Conservation (phyloP, 768 basidiomycete species). For the Lenzites betulinus region DNA sequence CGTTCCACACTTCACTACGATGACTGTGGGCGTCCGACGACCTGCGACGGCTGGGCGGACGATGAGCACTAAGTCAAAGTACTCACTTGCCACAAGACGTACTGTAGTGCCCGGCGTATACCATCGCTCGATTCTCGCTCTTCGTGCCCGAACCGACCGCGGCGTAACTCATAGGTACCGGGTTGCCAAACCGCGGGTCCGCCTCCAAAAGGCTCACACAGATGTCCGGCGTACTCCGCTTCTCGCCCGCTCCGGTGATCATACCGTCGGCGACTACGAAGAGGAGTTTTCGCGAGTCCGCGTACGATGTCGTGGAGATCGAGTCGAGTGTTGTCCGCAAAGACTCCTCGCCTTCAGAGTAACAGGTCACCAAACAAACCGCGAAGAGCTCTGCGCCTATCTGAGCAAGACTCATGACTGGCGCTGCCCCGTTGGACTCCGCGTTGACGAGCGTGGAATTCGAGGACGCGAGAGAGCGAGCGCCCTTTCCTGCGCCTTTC, state of each 20-base stretch:
- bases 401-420: slow-evolving; percentile 81
- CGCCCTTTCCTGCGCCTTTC: slow-evolving; percentile 47
- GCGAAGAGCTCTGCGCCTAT: slow-evolving; percentile 96
- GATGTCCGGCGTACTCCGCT: slow-evolving; percentile 93
- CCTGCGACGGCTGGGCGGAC: slow-evolving; percentile 65
- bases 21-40: slow-evolving; percentile 89
- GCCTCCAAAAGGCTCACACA: slow-evolving; percentile 91
- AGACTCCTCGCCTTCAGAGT: slow-evolving; percentile 95
- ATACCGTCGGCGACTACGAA: slow-evolving; percentile 98
- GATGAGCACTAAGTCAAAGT: neutral
- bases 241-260: slow-evolving; percentile 98
- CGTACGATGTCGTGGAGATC: slow-evolving; percentile 88
- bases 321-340: slow-evolving; percentile 91
- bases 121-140: slow-evolving; percentile 92
- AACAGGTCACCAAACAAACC: slow-evolving; percentile 95
- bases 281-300: slow-evolving; percentile 87
- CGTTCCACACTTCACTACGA: slow-evolving; percentile 96
- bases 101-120: slow-evolving; percentile 99
- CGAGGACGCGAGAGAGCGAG: slow-evolving; percentile 54
- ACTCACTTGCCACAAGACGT: slow-evolving; percentile 38
- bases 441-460: slow-evolving; percentile 56
- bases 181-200: slow-evolving; percentile 95
- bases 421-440: slow-evolving; percentile 40
- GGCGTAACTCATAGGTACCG: slow-evolving; percentile 89
- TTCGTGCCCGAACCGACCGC: slow-evolving; percentile 92